phyloP scores from a whole-genome alignment of 345 rosid species.

The Populus nigra region DNA sequence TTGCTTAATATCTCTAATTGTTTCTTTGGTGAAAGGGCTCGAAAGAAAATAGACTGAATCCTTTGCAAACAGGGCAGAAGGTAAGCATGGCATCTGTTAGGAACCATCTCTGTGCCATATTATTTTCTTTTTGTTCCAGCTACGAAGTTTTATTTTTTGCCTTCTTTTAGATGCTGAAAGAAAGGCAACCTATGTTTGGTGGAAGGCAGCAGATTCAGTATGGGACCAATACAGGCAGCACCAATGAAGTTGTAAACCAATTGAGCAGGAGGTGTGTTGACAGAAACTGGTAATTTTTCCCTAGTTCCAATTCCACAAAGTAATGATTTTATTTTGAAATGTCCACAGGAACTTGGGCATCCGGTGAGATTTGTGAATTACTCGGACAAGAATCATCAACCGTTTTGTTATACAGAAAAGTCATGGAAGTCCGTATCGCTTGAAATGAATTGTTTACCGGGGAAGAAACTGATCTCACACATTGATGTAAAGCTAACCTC shows the following conservation, averaged over 20 bases:
- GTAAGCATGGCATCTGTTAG: slow-evolving; percentile 29
- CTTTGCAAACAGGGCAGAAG: slow-evolving; percentile 59
- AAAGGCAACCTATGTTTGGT: slow-evolving; percentile 28
- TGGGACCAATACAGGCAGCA: slow-evolving; percentile 28
- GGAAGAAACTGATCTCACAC: slow-evolving; percentile 19
- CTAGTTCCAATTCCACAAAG: neutral
- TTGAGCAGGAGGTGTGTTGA: slow-evolving; percentile 41
- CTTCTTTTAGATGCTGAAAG: slow-evolving; percentile 38
- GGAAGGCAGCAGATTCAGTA: slow-evolving; percentile 43
- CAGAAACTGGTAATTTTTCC: neutral
- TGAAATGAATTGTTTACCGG: slow-evolving; percentile 9
- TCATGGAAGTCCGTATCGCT: slow-evolving; percentile 13
- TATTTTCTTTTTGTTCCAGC: neutral
- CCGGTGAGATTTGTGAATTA: slow-evolving; percentile 45
- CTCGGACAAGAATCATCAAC: slow-evolving; percentile 8
- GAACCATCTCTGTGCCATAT: neutral
- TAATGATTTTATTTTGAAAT: slow-evolving; percentile 1
- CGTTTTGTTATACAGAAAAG: slow-evolving; percentile 14
- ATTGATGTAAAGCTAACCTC: slow-evolving; percentile 17
- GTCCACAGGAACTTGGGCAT: slow-evolving; percentile 59
- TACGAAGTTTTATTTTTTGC: neutral
- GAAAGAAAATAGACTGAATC: slow-evolving; percentile 77
- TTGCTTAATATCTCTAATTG: slow-evolving; percentile 19
- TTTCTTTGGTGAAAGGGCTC: slow-evolving; percentile 60
- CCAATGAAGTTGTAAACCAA: slow-evolving; percentile 40